These are phyloP conservation scores for Penicillium sp. DNA, from an alignment of 2,329 filamentous ascomycete genomes.

Conservation along the genomic window DNA sequence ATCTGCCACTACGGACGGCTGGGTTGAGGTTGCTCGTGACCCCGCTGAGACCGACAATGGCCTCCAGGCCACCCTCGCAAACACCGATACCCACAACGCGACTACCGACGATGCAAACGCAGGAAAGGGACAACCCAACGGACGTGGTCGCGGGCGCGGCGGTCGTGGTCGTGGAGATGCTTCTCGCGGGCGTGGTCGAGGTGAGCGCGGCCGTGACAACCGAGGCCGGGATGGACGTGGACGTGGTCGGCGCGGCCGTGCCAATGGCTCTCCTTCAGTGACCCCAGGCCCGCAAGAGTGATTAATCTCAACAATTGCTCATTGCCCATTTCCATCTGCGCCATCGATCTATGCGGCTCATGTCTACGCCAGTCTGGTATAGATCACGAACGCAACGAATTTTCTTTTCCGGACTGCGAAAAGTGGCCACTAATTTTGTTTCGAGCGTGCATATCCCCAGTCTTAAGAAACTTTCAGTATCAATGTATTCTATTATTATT, in stretches of 20 bases:
- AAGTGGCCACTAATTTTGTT: conserved; percentile 35
- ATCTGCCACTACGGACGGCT: conserved; percentile 59
- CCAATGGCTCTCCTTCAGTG: conserved; percentile 25
- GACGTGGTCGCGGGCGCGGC: conserved; percentile 39
- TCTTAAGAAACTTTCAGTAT: conserved; percentile 17
- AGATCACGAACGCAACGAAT: conserved; percentile 40
- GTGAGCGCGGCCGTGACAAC: conserved; percentile 25
- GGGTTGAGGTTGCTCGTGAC: conserved; percentile 74
- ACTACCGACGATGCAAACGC: conserved; percentile 54
- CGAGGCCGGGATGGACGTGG: conserved; percentile 5
- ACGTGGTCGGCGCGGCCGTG: conserved; percentile 30
- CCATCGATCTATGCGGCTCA: conserved; percentile 9
- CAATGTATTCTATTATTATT: conserved; percentile 24
- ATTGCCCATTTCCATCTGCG: not conserved
- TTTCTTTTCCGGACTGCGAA: conserved; percentile 24
- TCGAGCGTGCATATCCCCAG: conserved; percentile 39
- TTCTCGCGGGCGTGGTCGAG: conserved; percentile 36
- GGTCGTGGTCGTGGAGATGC: conserved; percentile 32
- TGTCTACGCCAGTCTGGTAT: conserved; percentile 27
- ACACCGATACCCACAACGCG: conserved; percentile 59
- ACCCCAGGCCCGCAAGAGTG: conserved; percentile 9
- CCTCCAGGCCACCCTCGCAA: conserved; percentile 59
- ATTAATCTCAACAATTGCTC: not conserved
- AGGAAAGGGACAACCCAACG: conserved; percentile 35
- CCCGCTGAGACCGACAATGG: conserved; percentile 71